Evolutionary conservation across 2,329 filamentous ascomycete genomes (phyloP).

Genomic region (Colletotrichum filicis): DNA sequence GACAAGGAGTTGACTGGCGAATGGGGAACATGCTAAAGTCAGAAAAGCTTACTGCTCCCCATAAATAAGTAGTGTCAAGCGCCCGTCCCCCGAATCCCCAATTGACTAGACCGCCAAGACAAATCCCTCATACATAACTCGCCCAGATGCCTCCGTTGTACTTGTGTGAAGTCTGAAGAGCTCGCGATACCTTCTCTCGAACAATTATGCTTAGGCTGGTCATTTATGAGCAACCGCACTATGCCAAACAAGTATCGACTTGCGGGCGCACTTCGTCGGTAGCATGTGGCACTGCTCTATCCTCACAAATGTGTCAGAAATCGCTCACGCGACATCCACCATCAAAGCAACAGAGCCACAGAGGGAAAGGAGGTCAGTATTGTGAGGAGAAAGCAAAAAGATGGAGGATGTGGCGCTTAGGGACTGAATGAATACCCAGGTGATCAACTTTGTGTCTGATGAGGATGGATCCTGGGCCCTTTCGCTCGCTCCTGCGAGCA

Average conservation of each 20-base stretch:
- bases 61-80: neutral
- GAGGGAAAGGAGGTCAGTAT: too few relatives aligned
- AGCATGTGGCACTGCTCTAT: too few relatives aligned
- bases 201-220: neutral
- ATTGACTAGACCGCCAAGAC: neutral
- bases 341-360: too few relatives aligned
- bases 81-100: neutral
- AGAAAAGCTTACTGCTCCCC: neutral
- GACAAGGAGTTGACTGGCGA: neutral
- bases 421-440: too few relatives aligned
- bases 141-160: neutral
- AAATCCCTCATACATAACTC: constrained; percentile 1
- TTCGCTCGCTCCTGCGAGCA: too few relatives aligned
- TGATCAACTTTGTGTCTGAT: too few relatives aligned
- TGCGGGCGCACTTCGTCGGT: neutral
- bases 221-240: neutral
- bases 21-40: neutral
- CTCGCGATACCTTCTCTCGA: neutral
- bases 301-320: too few relatives aligned
- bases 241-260: neutral
- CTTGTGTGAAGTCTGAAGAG: neutral
- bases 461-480: too few relatives aligned
- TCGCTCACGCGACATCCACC: too few relatives aligned
- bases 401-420: too few relatives aligned
- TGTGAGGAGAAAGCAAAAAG: too few relatives aligned